Evolutionary conservation across 768 basidiomycete species (phyloP), one percentile per base, ranked within the genome.

Genomic region (Dendrothele bispora): DNA sequence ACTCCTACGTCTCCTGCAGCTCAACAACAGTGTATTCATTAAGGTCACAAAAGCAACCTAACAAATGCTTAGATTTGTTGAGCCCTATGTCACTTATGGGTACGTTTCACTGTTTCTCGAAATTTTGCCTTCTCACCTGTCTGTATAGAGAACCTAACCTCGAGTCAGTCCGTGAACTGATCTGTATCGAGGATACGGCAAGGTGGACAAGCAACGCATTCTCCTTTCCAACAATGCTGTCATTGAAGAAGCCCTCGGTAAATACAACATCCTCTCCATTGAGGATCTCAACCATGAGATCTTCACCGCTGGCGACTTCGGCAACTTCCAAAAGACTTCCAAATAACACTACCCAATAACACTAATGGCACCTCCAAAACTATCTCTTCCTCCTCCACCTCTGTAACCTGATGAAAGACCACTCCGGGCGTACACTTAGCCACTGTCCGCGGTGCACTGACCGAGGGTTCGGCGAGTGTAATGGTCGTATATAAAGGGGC

Each of bases 131-230:
- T 37, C 27, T 40, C 28, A 39, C 28, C 20, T 46, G 18, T 38
- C 28, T 43, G 42, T 14, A 6, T 53, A 92, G 92, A 72, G 93
- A 95, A 72, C 90, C 93, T 49, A 98, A 98, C 77, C 77, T 98
- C 60, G 97, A 97, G 70, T 85, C 93, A 34, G 85, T 98, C 66
- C 92, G 95, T 55, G 93, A 95, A 70, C 75, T 99, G 55, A 84
- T 98, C 74, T 98, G 98, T 87, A 99, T 82, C 91, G 95, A 55
- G 95, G 95, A 48, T 98, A 98, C 66, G 95, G 95, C 67, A 98
- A 98, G 78, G 85, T 98, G 69, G 70, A 92, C 81, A 95, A 91
- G 75, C 95, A 98, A 70, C 89, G 95, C 66, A 89, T 99, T 63
- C 95, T 97, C 54, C 84, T 99, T 53, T 73, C 86, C 60, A 91